These are phyloP conservation scores for Candida saitoana DNA, from an alignment of 805 yeast species.

Conservation along the genomic window DNA sequence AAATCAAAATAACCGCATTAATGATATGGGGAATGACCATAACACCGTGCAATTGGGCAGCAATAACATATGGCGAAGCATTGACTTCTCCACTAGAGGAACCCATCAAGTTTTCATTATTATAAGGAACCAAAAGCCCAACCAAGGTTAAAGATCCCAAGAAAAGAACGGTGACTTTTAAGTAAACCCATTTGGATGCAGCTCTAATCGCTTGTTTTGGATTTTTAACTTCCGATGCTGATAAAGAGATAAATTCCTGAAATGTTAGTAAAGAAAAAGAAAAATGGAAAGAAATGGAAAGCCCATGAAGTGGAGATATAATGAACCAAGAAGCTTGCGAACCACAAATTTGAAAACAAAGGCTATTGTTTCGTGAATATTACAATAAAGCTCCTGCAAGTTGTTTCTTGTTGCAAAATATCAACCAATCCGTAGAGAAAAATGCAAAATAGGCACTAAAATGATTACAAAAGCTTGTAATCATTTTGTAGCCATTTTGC, in stretches of 20 bases:
- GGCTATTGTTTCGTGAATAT: no score
- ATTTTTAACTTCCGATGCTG: constrained; percentile 35
- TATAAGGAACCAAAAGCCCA: constrained; percentile 38
- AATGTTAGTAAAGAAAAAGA: not conserved
- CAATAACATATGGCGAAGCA: constrained; percentile 42
- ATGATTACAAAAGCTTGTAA: no score
- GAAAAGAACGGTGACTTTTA: constrained; percentile 34
- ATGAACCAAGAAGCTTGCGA: no score
- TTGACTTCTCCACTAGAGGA: constrained; percentile 25
- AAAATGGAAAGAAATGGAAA: not conserved
- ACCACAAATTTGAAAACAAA: no score
- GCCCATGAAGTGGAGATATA: no score
- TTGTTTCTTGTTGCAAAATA: no score
- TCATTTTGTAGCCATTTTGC: no score
- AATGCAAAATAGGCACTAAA: no score
- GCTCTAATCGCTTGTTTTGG: constrained; percentile 37
- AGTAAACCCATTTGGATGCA: constrained; percentile 38
- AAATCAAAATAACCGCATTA: constrained; percentile 38
- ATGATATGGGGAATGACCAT: constrained; percentile 36
- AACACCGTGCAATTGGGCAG: constrained; percentile 36
- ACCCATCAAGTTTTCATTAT: constrained; percentile 31
- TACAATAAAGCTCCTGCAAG: no score
- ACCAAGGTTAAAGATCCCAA: constrained; percentile 37
- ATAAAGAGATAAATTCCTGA: constrained; percentile 30
- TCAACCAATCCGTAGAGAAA: no score